phyloP scores from a whole-genome alignment of 2,329 filamentous ascomycete species.

The Stemphylium vesicarium region DNA sequence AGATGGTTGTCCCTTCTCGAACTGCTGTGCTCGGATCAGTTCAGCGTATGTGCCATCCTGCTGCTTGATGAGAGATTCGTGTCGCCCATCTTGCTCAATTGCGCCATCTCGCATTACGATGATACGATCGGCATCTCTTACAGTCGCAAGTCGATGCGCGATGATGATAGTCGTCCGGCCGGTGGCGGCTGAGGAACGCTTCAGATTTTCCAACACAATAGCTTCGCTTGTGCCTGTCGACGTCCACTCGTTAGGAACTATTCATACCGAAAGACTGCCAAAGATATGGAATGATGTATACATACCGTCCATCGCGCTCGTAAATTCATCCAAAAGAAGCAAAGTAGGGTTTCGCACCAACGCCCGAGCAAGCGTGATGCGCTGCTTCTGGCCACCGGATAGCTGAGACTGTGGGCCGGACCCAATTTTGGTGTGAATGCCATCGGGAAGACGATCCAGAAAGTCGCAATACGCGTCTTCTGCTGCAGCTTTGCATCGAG shows the following conservation, averaged over 20 bases:
- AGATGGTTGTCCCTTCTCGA: conserved; percentile 39
- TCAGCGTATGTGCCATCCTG: conserved; percentile 40
- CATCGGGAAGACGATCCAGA: conserved; percentile 43
- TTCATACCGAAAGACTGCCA: not conserved
- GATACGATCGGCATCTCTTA: conserved; percentile 47
- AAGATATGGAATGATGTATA: not conserved
- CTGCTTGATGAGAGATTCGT: conserved; percentile 37
- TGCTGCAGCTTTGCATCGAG: conserved; percentile 58
- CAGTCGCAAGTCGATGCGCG: conserved; percentile 46
- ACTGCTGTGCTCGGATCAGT: conserved; percentile 45
- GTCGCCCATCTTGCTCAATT: conserved; percentile 40
- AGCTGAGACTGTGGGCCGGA: conserved; percentile 42
- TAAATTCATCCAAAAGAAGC: conserved; percentile 47
- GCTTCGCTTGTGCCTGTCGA: conserved; percentile 34
- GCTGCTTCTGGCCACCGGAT: conserved; percentile 49
- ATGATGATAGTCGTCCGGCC: conserved; percentile 47
- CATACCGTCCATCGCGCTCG: conserved; percentile 39
- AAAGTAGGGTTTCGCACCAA: conserved; percentile 42
- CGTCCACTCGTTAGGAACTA: not conserved
- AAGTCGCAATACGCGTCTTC: conserved; percentile 61
- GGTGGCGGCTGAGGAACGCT: conserved; percentile 32
- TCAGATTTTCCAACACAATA: conserved; percentile 41
- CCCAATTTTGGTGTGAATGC: conserved; percentile 43
- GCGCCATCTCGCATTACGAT: conserved; percentile 45
- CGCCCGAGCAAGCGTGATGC: conserved; percentile 47